A percentile compares a stretch with the other conserved stretches of the same genome.
Conservation (phyloP, 2,329 filamentous ascomycete genomes). For the Emericellopsis atlantica region DNA sequence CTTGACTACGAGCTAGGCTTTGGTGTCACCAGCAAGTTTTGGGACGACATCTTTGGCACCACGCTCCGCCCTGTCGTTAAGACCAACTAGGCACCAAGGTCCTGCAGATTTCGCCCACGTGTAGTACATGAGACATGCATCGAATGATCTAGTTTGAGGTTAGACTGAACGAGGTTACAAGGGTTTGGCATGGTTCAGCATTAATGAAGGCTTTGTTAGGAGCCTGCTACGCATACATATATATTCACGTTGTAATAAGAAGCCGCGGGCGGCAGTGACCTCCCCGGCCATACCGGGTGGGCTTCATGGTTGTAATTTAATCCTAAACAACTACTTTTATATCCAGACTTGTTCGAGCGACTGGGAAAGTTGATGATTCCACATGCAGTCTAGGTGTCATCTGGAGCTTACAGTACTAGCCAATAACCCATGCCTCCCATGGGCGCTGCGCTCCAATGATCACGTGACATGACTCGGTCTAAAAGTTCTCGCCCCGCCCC, state of each 20-base stretch:
- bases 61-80: slow-evolving; percentile 43
- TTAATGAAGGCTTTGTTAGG: background rate
- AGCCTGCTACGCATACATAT: too few species aligned
- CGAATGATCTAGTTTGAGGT: background rate
- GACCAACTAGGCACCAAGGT: slow-evolving; percentile 1
- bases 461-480: too few species aligned
- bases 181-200: background rate
- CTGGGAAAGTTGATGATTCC: too few species aligned
- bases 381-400: too few species aligned
- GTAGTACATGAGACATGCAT: background rate
- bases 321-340: background rate
- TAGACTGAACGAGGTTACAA: background rate
- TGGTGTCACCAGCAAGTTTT: slow-evolving; percentile 91
- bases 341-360: background rate
- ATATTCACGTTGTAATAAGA: background rate
- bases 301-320: background rate
- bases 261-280: background rate
- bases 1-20: slow-evolving; percentile 97
- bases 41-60: slow-evolving; percentile 87
- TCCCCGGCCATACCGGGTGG: background rate
- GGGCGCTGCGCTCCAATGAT: too few species aligned
- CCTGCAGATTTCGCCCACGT: background rate
- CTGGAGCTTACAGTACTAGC: too few species aligned
- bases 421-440: too few species aligned
- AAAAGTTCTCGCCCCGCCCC: too few species aligned